Conservation (phyloP, 768 basidiomycete genomes). For the Boletus subcaerulescens region DNA sequence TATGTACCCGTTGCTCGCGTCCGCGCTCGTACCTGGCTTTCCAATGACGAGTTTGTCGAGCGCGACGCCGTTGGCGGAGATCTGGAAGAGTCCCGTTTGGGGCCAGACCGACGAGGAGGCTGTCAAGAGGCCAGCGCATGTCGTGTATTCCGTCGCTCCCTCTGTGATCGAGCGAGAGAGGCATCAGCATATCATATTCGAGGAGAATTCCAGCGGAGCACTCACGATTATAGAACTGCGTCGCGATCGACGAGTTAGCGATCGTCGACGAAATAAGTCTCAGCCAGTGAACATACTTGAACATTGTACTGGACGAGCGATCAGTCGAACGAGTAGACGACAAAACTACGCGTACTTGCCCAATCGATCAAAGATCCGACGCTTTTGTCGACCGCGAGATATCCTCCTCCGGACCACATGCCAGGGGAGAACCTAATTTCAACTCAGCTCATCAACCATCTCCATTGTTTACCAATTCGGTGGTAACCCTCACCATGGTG, state of each 20-base stretch:
- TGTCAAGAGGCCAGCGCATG: constrained; percentile 56
- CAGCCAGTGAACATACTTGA: constrained; percentile 27
- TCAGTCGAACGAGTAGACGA: background rate
- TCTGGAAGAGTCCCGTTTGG: constrained; percentile 53
- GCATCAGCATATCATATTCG: background rate
- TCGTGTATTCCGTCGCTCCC: constrained; percentile 61
- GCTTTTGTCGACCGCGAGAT: constrained; percentile 34
- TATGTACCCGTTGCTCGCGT: constrained; percentile 57
- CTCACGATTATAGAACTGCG: constrained; percentile 31
- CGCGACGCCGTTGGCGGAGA: constrained; percentile 44
- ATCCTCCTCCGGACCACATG: constrained; percentile 32
- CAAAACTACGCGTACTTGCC: constrained; percentile 22
- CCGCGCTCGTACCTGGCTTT: constrained; percentile 43
- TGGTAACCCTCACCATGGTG: constrained; percentile 17
- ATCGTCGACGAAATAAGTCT: background rate
- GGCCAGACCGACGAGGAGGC: constrained; percentile 62
- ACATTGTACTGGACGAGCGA: constrained; percentile 31
- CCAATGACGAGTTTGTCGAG: constrained; percentile 55
- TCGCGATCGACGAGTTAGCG: background rate
- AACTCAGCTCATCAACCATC: background rate
- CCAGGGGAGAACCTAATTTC: constrained; percentile 19
- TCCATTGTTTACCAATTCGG: background rate
- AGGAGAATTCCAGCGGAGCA: background rate
- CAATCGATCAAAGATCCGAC: constrained; percentile 47
- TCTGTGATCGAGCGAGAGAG: constrained; percentile 35